Evolutionary conservation across 2,329 filamentous ascomycete species (phyloP), one percentile per base, ranked within the genome.

Genomic region (Aureobasidium sp.): DNA sequence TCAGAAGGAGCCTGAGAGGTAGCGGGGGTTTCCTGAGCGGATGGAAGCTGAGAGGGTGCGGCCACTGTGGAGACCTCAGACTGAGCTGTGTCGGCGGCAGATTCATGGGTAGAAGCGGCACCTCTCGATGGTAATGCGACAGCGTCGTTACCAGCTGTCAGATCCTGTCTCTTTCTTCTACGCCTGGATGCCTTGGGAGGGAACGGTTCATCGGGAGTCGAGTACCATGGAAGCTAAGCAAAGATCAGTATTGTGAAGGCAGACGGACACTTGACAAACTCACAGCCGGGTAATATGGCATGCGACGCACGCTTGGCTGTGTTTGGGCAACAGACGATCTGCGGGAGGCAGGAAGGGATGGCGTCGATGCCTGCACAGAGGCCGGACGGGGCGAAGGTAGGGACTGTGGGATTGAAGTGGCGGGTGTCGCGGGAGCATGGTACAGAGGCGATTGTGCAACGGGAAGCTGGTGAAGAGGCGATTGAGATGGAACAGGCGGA

Each of bases 1-100:
- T 85, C 82, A 2, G 84, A 86, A 10, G 82, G 82, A 46, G 80
- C 79, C 63, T 84, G 79, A 9, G 83, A 84, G 9, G 82, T 82
- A 3, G 80, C 79, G 10, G 84, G 83, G 1, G 84, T 85, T 65
- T 84, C 82, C 7, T 75, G 48, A 27, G 51, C 48, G 12, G 60
- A 62, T 17, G 32, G 29, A 15, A 34, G 27, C 20, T 44, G 29
- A 32, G 78, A 79, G 8, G 74, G 72, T 13, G 73, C 74, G 32
- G 78, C 75, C 12, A 76, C 69, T 13, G 77, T 79, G 2, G 77
- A 78, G 9, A 74, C 70, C 60, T 78, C 76, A 0, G 77, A 78
- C 56, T 74, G 71, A 32, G 66, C 61, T 67, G 72, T 67, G 37
- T 72, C 69, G 26, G 63, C 64, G 27, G 32, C 51, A 36, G 51